phyloP scores from a whole-genome alignment of 306 rosid species.

The Castanea sativa region DNA sequence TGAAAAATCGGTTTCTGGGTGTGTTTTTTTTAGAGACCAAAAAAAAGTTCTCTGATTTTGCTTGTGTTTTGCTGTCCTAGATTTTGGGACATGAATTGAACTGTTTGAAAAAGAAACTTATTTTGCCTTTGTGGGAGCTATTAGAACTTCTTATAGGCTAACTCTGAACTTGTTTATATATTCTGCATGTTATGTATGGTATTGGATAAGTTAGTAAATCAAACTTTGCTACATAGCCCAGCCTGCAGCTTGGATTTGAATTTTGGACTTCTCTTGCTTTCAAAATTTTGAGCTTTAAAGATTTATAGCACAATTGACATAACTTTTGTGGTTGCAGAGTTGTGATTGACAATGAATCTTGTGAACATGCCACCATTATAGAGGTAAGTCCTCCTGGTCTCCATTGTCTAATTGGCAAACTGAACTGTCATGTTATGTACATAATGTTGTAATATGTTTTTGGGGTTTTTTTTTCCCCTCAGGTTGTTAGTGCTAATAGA shows the following conservation, averaged over 20 bases:
- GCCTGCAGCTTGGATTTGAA: not conserved
- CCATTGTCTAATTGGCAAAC: not conserved
- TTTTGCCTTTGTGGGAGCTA: no score
- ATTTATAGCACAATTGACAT: not conserved
- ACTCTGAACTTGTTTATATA: no score
- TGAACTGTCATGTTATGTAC: not conserved
- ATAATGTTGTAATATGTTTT: not conserved
- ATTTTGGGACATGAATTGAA: no score
- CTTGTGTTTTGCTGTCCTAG: not conserved
- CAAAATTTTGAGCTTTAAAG: not conserved
- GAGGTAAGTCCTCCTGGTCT: not conserved
- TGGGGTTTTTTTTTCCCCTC: not conserved
- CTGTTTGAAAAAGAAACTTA: no score
- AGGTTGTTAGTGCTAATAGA: not conserved
- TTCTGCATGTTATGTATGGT: no score
- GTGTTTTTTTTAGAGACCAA: not conserved
- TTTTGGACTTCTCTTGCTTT: not conserved
- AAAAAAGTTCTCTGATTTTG: not conserved
- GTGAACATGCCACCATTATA: constrained; percentile 4
- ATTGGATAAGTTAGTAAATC: not conserved
- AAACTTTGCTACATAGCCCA: not conserved
- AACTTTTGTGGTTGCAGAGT: not conserved
- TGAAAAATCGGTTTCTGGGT: not conserved
- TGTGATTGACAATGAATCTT: constrained; percentile 1
- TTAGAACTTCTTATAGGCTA: no score